Evolutionary conservation across 2,329 filamentous ascomycete species (phyloP), one percentile per base, ranked within the genome.

Genomic region (Arachnopeziza araneosa): DNA sequence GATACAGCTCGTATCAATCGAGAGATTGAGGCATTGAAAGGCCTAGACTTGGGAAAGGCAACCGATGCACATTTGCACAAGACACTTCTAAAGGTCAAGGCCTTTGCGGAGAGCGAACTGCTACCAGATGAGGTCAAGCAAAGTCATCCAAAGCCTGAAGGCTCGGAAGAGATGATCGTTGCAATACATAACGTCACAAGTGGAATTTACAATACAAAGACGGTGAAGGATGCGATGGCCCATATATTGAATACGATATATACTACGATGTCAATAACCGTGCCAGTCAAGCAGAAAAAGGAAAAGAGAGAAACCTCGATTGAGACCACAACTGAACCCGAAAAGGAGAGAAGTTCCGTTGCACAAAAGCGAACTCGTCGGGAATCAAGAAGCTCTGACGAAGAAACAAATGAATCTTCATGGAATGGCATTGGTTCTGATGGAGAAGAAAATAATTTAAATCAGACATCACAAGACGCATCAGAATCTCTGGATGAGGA

Each of bases 1-100:
- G 84, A 85, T 68, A 75, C 83, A 23, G 75, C 77, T 60, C 78
- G 88, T 22, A 75, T 93, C 32, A 83, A 90, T 63, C 80, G 81
- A 36, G 89, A 85, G 67, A 79, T 83, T 56, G 74, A 75, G 32
- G 78, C 76, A 14, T 66, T 83, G 57, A 84, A 84, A 71, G 73
- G 68, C 4, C 70, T 84, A 54, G 77, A 83, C 63, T 65, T 80
- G 48, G 68, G 72, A n/a, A 73, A 72, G 32, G 71, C 77, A 9
- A 79, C 78, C 2, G 74, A 77, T 54, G 73, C 76, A 53, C 77
- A 81, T 66, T 66, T 84, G 54, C 74, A 77, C 60, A 81, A 79
- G 68, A 77, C 75, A n/a, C 69, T 84, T 52, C 69, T 75, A 44
- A 81, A 78, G 65, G 76, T 80, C 55, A 83, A 83, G 68, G 75